These are phyloP conservation scores for Vigna radiata DNA, from an alignment of 306 rosid genomes.

Conservation along the genomic window DNA sequence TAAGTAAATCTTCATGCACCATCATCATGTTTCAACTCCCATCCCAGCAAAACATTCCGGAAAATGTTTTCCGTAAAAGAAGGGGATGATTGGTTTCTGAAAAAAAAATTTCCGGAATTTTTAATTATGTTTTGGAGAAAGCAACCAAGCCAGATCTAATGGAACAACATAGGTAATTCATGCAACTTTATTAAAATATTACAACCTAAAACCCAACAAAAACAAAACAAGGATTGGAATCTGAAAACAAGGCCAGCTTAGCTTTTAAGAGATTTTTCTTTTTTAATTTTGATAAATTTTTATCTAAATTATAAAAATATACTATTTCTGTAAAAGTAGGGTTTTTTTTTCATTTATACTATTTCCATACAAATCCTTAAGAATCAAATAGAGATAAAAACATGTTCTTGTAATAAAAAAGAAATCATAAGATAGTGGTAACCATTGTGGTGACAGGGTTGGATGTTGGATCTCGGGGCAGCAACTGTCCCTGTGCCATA, in stretches of 20 bases:
- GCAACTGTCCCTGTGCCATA: conserved; percentile 55
- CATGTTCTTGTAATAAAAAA: neutral
- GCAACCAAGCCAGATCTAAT: too few relatives aligned
- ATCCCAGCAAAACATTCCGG: too few relatives aligned
- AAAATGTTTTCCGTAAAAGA: too few relatives aligned
- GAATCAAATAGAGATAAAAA: neutral
- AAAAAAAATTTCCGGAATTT: too few relatives aligned
- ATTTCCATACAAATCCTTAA: neutral
- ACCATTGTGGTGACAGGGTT: neutral
- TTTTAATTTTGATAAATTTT: neutral
- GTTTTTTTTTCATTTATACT: neutral
- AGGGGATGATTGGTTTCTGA: too few relatives aligned
- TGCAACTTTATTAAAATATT: neutral
- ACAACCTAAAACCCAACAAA: neutral
- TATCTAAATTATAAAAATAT: neutral
- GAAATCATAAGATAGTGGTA: neutral
- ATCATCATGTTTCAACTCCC: too few relatives aligned
- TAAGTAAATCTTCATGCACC: too few relatives aligned
- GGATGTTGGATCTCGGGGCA: conserved; percentile 46
- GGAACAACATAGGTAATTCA: neutral
- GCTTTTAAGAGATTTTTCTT: neutral
- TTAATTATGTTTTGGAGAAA: too few relatives aligned
- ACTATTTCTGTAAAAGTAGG: too few relatives aligned
- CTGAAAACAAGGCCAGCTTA: too few relatives aligned
- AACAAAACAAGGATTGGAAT: neutral